phyloP scores from a whole-genome alignment of 768 basidiomycete genomes.

The Tephrocybe sp. region DNA sequence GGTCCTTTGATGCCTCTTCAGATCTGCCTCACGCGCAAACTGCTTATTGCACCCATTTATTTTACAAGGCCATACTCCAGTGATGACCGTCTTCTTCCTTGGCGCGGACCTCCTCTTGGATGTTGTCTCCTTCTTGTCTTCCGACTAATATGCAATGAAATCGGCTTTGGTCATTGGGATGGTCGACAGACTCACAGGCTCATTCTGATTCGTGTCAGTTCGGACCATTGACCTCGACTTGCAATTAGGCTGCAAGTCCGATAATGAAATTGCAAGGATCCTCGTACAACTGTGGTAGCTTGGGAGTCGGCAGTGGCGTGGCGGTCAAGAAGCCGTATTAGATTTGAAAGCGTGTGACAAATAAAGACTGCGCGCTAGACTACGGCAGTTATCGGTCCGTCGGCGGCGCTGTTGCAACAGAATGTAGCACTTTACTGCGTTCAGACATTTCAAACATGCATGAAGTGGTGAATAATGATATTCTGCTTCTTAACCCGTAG shows the following conservation, averaged over 20 bases:
- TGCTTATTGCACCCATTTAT: constrained; percentile 82
- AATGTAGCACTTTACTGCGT: too few relatives aligned
- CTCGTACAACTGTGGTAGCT: constrained; percentile 9
- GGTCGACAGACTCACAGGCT: constrained; percentile 24
- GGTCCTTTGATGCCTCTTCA: constrained; percentile 80
- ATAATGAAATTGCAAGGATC: not conserved
- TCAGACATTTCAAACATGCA: not conserved
- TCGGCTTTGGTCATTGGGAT: constrained; percentile 16
- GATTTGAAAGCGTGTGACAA: constrained; percentile 11
- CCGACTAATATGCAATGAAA: constrained; percentile 19
- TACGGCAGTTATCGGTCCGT: too few relatives aligned
- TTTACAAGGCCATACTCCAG: constrained; percentile 75
- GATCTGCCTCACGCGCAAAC: constrained; percentile 80
- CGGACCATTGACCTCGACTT: constrained; percentile 21
- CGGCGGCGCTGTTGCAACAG: too few relatives aligned
- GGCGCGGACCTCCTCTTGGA: constrained; percentile 20
- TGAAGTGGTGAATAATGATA: constrained; percentile 3
- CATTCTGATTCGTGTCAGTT: constrained; percentile 23
- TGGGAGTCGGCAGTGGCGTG: constrained; percentile 13
- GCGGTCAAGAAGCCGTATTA: constrained; percentile 14
- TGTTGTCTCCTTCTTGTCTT: constrained; percentile 27
- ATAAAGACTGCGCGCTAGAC: too few relatives aligned
- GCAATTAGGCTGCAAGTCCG: not conserved
- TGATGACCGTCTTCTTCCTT: constrained; percentile 49
- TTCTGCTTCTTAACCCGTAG: constrained; percentile 15